These are phyloP conservation scores for Alnus glutinosa DNA, from an alignment of 306 rosid species.

Conservation along the genomic window DNA sequence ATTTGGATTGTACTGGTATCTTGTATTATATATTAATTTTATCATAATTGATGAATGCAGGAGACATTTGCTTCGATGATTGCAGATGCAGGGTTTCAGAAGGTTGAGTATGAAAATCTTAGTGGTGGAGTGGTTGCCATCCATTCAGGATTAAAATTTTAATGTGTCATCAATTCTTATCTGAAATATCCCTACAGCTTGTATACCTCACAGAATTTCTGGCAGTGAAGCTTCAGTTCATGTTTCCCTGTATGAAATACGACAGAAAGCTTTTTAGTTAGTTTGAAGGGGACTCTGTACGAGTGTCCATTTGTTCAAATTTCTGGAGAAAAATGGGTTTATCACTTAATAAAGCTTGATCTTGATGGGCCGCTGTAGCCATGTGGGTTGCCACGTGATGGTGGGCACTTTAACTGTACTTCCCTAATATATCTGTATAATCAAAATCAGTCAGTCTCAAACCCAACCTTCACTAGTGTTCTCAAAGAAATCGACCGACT, in stretches of 20 bases:
- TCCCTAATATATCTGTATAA: too few relatives aligned
- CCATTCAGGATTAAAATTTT: slow-evolving; percentile 84
- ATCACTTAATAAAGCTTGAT: neutral
- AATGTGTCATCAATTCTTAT: slow-evolving; percentile 1
- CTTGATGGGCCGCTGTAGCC: neutral
- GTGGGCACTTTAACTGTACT: neutral
- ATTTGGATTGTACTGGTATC: slow-evolving; percentile 1
- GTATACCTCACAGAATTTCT: neutral
- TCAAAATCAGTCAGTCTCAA: neutral
- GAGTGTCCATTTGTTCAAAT: too few relatives aligned
- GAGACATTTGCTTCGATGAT: slow-evolving; percentile 87
- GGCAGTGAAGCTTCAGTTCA: neutral
- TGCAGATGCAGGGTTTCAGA: slow-evolving; percentile 80
- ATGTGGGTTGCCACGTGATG: neutral
- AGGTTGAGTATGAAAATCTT: slow-evolving; percentile 84
- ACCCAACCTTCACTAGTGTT: neutral
- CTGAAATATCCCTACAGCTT: neutral
- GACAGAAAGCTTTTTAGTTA: neutral
- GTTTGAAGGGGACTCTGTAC: too few relatives aligned
- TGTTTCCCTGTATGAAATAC: neutral
- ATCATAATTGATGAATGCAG: slow-evolving; percentile 47
- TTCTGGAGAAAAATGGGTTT: too few relatives aligned
- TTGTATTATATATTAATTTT: slow-evolving; percentile 2
- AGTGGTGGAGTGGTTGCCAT: slow-evolving; percentile 95
- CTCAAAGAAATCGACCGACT: too few relatives aligned